These are phyloP conservation scores for Pisolithus tinctorius DNA, from an alignment of 768 basidiomycete species.

Conservation along the genomic window DNA sequence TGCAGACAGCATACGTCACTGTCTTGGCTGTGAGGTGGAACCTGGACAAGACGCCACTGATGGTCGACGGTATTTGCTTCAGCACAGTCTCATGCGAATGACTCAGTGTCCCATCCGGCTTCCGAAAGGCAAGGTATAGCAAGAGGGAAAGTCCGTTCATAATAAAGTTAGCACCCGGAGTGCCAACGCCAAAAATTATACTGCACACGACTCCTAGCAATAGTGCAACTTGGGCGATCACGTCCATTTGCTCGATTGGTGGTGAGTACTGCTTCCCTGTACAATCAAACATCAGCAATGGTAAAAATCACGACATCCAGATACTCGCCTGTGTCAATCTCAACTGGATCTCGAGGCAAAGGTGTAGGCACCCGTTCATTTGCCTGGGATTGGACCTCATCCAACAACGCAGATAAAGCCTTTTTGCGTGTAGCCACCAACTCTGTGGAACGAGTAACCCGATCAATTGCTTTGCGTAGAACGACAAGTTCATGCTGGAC, in stretches of 20 bases:
- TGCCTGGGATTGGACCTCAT: too few species aligned
- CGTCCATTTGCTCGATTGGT: neutral
- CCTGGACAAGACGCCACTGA: neutral
- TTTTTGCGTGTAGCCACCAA: too few species aligned
- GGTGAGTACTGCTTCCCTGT: neutral
- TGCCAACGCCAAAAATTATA: constrained; percentile 11
- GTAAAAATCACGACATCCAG: too few species aligned
- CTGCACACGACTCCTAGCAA: constrained; percentile 14
- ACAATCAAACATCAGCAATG: too few species aligned
- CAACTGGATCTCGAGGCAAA: neutral
- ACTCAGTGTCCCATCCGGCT: too few species aligned
- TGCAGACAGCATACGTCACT: neutral
- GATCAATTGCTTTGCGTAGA: too few species aligned
- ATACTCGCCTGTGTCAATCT: neutral
- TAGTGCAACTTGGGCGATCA: constrained; percentile 13
- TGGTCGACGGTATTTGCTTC: neutral
- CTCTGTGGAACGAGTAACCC: too few species aligned
- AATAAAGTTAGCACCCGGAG: constrained; percentile 10
- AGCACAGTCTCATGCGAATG: too few species aligned
- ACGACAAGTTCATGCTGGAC: too few species aligned
- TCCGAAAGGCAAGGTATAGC: too few species aligned
- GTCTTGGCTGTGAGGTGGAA: neutral
- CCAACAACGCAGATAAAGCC: too few species aligned
- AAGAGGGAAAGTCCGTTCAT: constrained; percentile 7
- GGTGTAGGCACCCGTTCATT: neutral